Base-by-base conservation (phyloP, 371 early-diverging fungal genomes). In the Fennellomyces sp. region DNA sequence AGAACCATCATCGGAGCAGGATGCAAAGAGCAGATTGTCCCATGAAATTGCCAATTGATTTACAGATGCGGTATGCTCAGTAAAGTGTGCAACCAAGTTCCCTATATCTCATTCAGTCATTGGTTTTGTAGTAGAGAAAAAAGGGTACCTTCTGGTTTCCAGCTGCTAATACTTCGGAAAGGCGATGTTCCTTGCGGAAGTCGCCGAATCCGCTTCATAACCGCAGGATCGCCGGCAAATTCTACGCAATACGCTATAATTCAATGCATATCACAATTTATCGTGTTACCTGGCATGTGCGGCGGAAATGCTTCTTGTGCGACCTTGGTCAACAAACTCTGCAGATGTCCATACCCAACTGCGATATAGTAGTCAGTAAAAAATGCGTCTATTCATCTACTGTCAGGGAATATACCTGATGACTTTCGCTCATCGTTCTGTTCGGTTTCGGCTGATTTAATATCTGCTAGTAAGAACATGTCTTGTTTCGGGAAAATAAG, bases 1-100 rank as follows among this genome's bases (percentile, higher is more conserved):
- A 0, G 92, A 85, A 8, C 93, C 94, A 68, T 96, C 96, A 48
- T 91, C 91, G 2, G 93, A 90, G 53, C 91, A 88, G 0, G 94
- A 83, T 5, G 88, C 94, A 83, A 97, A 95, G 59, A 93, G 85
- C 3, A 77, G 72, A 61, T 91, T 85, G 70, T 94, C 93, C 23
- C 88, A 89, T 4, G 93, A 81, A 3, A 93, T 81, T 2, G 77
- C 80, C 1, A 95, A 64, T 45, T 89, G 85, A 55, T 90, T 93
- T 13, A 96, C 80, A 1, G 91, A 68, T 4, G 84, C 93, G 21
- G 84, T 86, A 70, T 97, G 97, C 58, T 96, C 96, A 2, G 86
- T 80, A 25, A 94, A 79, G 52, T 92, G 90, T 2, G 93, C 93
- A 4, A 95, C 87, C 28, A 95, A 67, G 3, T 74, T 85, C 7